phyloP scores from a whole-genome alignment of 192 early-diverging fungal genomes.

The Coemansia sp. region DNA sequence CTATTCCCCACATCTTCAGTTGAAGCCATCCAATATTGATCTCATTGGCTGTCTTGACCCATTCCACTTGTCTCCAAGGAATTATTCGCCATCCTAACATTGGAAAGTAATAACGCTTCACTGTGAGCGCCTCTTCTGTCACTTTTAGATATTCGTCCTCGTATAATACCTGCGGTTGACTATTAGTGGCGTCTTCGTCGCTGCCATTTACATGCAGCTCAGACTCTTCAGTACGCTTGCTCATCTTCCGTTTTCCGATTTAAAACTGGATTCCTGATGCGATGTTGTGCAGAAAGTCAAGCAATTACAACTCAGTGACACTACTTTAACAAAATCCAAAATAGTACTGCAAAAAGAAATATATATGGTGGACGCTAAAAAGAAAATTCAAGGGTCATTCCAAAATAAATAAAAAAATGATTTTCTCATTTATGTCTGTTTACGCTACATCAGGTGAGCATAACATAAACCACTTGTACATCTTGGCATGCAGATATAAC shows the following conservation, averaged over 20 bases:
- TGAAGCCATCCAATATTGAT: slow-evolving; percentile 14
- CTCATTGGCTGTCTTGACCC: slow-evolving; percentile 16
- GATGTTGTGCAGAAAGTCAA: neutral
- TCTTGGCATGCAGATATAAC: neutral
- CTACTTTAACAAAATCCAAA: no score
- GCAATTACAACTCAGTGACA: neutral
- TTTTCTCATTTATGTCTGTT: neutral
- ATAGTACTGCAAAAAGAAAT: no score
- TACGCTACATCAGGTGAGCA: neutral
- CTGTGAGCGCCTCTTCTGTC: slow-evolving; percentile 8
- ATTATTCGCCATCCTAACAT: slow-evolving; percentile 5
- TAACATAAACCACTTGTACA: neutral
- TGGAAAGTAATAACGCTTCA: slow-evolving; percentile 27
- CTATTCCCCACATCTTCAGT: slow-evolving; percentile 20
- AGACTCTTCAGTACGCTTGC: neutral
- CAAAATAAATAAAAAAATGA: neutral
- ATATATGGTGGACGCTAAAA: no score
- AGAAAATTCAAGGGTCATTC: no score
- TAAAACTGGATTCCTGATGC: neutral
- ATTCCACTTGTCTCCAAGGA: slow-evolving; percentile 15
- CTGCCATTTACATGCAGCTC: neutral
- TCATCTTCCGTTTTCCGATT: neutral
- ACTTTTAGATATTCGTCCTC: slow-evolving; percentile 16
- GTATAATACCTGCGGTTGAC: slow-evolving; percentile 9
- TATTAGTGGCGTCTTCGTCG: neutral